Percentiles rank a stretch among this genome's conserved stretches.
Evolutionary conservation across 176 grass and related monocot genomes (phyloP).

Genomic region (Triticum monococcum): DNA sequence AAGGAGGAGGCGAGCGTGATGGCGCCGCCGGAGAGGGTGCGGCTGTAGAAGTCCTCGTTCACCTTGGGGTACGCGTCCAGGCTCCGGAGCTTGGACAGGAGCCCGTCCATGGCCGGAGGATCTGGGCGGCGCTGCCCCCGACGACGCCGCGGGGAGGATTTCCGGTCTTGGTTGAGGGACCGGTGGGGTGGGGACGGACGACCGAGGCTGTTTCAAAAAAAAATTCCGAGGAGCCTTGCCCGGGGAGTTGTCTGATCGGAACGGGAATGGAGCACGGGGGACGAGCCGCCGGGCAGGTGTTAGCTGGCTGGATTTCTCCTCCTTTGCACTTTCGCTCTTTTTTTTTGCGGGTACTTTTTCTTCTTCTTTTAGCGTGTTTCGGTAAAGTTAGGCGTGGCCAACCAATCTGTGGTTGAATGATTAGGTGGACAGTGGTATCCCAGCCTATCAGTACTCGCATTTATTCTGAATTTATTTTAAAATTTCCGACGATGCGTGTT

Average conservation of each 20-base stretch:
- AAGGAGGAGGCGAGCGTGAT: constrained; percentile 78
- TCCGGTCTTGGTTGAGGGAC: background rate
- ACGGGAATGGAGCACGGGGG: background rate
- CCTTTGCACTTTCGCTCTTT: background rate
- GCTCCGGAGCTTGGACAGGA: constrained; percentile 66
- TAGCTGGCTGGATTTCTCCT: background rate
- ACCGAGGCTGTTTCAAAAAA: background rate
- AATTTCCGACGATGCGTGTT: too few relatives aligned
- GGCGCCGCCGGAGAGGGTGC: constrained; percentile 84
- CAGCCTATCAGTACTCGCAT: too few relatives aligned
- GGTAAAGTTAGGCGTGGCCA: too few relatives aligned
- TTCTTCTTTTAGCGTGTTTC: background rate
- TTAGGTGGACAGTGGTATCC: too few relatives aligned
- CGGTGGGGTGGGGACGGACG: background rate
- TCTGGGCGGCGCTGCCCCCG: background rate
- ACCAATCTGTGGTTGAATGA: too few relatives aligned
- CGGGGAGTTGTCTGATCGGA: constrained; percentile 15
- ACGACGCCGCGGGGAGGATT: background rate
- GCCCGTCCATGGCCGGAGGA: constrained; percentile 57
- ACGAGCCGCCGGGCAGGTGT: background rate
- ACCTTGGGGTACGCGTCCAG: constrained; percentile 90
- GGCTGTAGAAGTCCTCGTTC: constrained; percentile 94
- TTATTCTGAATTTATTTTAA: too few relatives aligned
- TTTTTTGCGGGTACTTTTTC: background rate
- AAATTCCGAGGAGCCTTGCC: background rate